Base-by-base conservation (phyloP, 306 rosid genomes). In the Boehmeria nivea region DNA sequence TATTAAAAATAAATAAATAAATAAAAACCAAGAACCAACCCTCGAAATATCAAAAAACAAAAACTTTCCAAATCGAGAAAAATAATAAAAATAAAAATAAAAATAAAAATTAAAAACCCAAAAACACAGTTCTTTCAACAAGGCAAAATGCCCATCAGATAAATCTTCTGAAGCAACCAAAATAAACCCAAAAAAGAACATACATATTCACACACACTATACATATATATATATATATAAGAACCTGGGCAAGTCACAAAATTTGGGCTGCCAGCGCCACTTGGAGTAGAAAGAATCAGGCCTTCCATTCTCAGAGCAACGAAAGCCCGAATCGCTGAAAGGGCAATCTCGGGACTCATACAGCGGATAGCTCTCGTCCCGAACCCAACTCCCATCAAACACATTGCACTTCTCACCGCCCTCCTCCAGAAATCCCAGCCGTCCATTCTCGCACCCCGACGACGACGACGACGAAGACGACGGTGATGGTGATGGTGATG, bases 201-300 rank as follows among this genome's bases (percentile, higher is more conserved):
- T 2, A 8, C 11, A 20, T 4, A 20, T n/a, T 15, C 12, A 12
- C 3, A 63, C 67, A 17, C 40, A 1, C 28, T 44, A 42, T 60
- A 15, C 4, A 57, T 61, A 23, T 11, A 16, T 1, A 7, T 37
- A 26, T 43, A 45, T 12, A 37, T 31, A 31, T 4, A n/a, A 34
- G 42, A 60, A 89, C 97, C 97, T 86, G 67, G 97, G 95, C 80
- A 89, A 77, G 77, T 80, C 76, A 71, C 97, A 89, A 59, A 50
- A 58, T 60, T 72, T 73, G 53, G 97, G 97, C 37, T 86, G 94
- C 97, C 97, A 89, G 44, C 94, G 83, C 95, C 97, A 86, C 50
- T 86, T 89, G 36, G 94, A 81, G 53, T 77, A 83, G 72, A 83
- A 71, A 33, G 57, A 53, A 53, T 83, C 95, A 58, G 85, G 85